phyloP scores from a whole-genome alignment of 1,139 yeast genomes.

The Petasospora rhodanensis region DNA sequence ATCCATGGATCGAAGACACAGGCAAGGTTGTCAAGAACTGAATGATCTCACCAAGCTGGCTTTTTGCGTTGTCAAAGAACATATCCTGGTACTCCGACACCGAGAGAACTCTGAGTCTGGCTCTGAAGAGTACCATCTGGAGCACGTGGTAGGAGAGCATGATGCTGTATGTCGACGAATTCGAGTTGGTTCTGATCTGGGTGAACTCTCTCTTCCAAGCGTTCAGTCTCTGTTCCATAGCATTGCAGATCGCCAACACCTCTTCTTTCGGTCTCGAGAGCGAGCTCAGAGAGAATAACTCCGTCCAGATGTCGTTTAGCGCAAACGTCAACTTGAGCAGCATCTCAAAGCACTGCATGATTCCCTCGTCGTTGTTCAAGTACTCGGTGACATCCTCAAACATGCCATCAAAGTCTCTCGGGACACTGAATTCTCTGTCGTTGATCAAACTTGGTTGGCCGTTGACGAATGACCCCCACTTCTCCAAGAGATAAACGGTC shows the following conservation, averaged over 20 bases:
- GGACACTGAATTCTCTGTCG: constrained; percentile 8
- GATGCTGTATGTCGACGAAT: constrained; percentile 1
- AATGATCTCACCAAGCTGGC: constrained; percentile 3
- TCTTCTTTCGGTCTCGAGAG: constrained; percentile 1
- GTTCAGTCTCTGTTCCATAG: constrained; percentile 1
- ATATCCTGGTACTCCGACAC: constrained; percentile 3
- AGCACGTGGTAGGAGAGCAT: constrained; percentile 6
- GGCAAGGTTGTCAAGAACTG: constrained; percentile 3
- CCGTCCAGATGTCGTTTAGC: constrained; percentile 5
- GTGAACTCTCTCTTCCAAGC: constrained; percentile 4
- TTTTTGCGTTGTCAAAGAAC: constrained; percentile 6
- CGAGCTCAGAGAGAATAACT: constrained; percentile 7
- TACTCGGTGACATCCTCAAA: constrained; percentile 9
- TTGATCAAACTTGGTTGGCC: constrained; percentile 11
- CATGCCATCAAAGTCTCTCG: constrained; percentile 1
- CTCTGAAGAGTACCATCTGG: constrained; percentile 7
- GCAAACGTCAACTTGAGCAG: constrained; percentile 7
- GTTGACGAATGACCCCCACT: constrained; percentile 10
- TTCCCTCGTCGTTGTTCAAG: constrained; percentile 5
- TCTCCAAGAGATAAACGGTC: constrained; percentile 13
- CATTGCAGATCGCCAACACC: constrained; percentile 2
- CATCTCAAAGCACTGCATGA: constrained; percentile 6
- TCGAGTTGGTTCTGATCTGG: neutral
- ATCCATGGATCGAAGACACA: constrained; percentile 5
- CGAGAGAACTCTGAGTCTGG: constrained; percentile 5